Evolutionary conservation across 495 filamentous ascomycete species (phyloP).

Genomic region (Podospora fimiseda): DNA sequence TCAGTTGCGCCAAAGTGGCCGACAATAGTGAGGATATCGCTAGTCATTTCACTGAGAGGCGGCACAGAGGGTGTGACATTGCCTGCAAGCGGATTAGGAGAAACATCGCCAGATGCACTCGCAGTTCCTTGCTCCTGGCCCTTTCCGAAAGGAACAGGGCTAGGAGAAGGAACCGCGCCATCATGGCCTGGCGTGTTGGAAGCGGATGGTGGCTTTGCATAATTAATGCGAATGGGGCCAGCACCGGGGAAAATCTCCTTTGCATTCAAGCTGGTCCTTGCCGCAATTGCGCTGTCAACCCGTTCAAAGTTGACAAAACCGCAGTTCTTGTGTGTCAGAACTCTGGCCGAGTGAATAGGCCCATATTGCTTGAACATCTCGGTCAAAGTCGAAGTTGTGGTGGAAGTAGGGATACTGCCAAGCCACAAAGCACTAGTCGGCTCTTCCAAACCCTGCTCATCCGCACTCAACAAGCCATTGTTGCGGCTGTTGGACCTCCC

Average conservation of each 20-base stretch:
- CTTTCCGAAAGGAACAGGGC: slow-evolving; percentile 72
- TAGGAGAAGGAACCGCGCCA: slow-evolving; percentile 86
- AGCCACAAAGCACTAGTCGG: slow-evolving; percentile 95
- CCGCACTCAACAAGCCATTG: slow-evolving; percentile 49
- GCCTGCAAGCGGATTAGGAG: slow-evolving; percentile 31
- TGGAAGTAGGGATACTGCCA: slow-evolving; percentile 95
- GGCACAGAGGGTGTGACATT: slow-evolving; percentile 59
- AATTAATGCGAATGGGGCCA: slow-evolving; percentile 90
- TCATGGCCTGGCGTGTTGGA: slow-evolving; percentile 77
- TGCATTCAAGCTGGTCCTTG: slow-evolving; percentile 79
- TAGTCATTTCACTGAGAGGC: slow-evolving; percentile 64
- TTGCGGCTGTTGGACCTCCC: slow-evolving; percentile 54
- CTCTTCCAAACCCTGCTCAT: slow-evolving; percentile 77
- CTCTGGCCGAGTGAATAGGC: slow-evolving; percentile 83
- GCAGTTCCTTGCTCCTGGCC: slow-evolving; percentile 41
- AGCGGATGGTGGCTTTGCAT: slow-evolving; percentile 88
- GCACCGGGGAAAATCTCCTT: slow-evolving; percentile 98
- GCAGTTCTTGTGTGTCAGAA: slow-evolving; percentile 97
- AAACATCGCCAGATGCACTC: slow-evolving; percentile 41
- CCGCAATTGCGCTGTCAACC: slow-evolving; percentile 80
- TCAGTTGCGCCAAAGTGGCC: slow-evolving; percentile 79
- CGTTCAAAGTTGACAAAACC: slow-evolving; percentile 97
- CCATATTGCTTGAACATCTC: slow-evolving; percentile 91
- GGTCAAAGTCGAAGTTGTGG: slow-evolving; percentile 84
- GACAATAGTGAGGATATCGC: slow-evolving; percentile 81